Conservation (phyloP, 768 basidiomycete species). For the Lactifluus subvellereus region DNA sequence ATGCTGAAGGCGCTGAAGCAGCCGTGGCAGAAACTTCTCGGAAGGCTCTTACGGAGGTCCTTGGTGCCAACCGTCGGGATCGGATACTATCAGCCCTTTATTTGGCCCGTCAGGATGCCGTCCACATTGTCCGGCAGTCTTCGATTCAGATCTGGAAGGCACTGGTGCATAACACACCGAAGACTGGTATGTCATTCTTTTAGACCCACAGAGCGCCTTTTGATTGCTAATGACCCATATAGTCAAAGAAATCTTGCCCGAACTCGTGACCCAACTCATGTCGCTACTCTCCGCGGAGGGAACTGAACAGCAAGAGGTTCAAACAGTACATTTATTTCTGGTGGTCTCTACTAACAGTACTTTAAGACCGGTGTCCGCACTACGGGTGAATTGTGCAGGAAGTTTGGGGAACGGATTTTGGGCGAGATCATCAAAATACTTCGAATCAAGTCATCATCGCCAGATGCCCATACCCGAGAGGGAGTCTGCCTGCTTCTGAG, state of each 20-base stretch:
- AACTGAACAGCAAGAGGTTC: slow-evolving; percentile 85
- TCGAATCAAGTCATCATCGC: slow-evolving; percentile 55
- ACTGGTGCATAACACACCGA: slow-evolving; percentile 88
- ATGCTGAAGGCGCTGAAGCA: slow-evolving; percentile 66
- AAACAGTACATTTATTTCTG: neutral
- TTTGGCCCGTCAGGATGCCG: slow-evolving; percentile 88
- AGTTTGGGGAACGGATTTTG: slow-evolving; percentile 89
- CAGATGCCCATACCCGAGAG: slow-evolving; percentile 60
- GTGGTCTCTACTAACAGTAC: slow-evolving; percentile 1
- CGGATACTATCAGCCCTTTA: slow-evolving; percentile 88
- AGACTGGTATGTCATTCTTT: slow-evolving; percentile 56
- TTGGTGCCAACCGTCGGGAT: slow-evolving; percentile 85
- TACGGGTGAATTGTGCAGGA: slow-evolving; percentile 83
- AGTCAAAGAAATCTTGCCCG: slow-evolving; percentile 88
- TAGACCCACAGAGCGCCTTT: neutral
- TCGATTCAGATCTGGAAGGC: slow-evolving; percentile 98
- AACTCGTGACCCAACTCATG: slow-evolving; percentile 75
- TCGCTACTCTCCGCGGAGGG: slow-evolving; percentile 71
- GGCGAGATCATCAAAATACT: slow-evolving; percentile 79
- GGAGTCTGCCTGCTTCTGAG: slow-evolving; percentile 85
- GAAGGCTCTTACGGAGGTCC: slow-evolving; percentile 78
- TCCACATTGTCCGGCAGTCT: slow-evolving; percentile 81
- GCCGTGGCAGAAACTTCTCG: slow-evolving; percentile 71
- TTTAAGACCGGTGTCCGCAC: slow-evolving; percentile 82
- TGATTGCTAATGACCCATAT: slow-evolving; percentile 12